These are phyloP conservation scores for Ilyonectria sp. DNA, from an alignment of 2,329 filamentous ascomycete genomes.

Conservation along the genomic window DNA sequence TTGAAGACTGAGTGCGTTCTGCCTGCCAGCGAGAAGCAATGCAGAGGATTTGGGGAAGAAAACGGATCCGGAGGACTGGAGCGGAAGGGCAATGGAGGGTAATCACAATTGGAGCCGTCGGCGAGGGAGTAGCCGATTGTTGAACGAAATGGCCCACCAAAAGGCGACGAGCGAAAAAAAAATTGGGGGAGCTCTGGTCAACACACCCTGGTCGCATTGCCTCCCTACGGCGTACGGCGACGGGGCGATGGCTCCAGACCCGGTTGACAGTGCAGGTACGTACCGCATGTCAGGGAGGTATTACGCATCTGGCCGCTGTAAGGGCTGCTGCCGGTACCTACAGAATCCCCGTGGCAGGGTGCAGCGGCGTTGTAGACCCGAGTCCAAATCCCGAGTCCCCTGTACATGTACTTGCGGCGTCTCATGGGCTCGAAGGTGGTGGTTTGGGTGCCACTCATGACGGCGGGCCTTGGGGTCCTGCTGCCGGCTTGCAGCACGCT, in stretches of 20 bases:
- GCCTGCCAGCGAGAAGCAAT: slow-evolving; percentile 49
- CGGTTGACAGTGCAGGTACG: slow-evolving; percentile 26
- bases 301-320: slow-evolving; percentile 26
- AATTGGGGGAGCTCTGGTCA: slow-evolving; percentile 52
- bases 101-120: slow-evolving; percentile 48
- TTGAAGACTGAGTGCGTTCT: slow-evolving; percentile 47
- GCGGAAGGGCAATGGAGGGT: slow-evolving; percentile 36
- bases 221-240: slow-evolving; percentile 29
- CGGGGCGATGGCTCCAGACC: slow-evolving; percentile 10
- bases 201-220: slow-evolving; percentile 39
- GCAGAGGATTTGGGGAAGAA: slow-evolving; percentile 41
- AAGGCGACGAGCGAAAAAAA: slow-evolving; percentile 51
- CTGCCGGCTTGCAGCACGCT: slow-evolving; percentile 50
- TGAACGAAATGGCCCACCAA: slow-evolving; percentile 54
- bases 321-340: slow-evolving; percentile 41
- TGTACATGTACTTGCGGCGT: slow-evolving; percentile 41
- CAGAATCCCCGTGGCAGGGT: slow-evolving; percentile 32
- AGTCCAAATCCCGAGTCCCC: slow-evolving; percentile 37
- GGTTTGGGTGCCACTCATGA: slow-evolving; percentile 45
- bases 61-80: slow-evolving; percentile 35
- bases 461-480: slow-evolving; percentile 40
- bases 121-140: slow-evolving; percentile 53
- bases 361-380: slow-evolving; percentile 17
- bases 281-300: slow-evolving; percentile 5
- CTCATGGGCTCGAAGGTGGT: slow-evolving; percentile 19